Evolutionary conservation across 306 rosid species (phyloP).

Genomic region (Castanopsis chinensis): DNA sequence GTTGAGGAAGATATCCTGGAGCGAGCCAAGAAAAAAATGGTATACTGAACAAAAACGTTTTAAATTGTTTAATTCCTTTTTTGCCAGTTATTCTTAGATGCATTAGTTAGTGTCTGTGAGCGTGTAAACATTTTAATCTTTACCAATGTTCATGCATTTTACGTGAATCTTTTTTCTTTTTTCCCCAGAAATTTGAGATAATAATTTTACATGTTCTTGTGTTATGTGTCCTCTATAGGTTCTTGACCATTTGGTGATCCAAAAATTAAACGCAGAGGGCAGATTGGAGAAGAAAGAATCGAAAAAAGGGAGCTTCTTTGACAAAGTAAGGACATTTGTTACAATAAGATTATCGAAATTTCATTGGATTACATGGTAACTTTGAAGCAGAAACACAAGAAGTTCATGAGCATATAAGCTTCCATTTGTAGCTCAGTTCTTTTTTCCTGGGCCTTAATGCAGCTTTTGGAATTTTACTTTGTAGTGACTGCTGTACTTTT

Average conservation of each 20-base stretch:
- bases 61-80: not conserved
- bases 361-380: not conserved
- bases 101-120: not conserved
- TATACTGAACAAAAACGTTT: conserved; percentile 24
- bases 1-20: conserved; percentile 99
- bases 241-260: conserved; percentile 99
- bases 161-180: conserved; percentile 2
- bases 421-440: conserved; percentile 2
- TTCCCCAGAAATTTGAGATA: not conserved
- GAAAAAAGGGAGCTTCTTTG: conserved; percentile 84
- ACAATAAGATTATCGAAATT: conserved; percentile 9
- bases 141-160: not conserved
- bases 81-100: not conserved
- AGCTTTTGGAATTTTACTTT: not conserved
- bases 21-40: conserved; percentile 99
- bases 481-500: not conserved
- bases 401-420: not conserved
- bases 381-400: conserved; percentile 2
- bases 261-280: conserved; percentile 98
- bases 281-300: conserved; percentile 96
- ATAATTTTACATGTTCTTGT: conserved; percentile 18
- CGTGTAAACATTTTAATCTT: not conserved
- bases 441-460: not conserved
- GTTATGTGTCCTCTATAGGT: conserved; percentile 57
- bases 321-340: conserved; percentile 66